Evolutionary conservation across 805 yeast species (phyloP).

Genomic region (Starmera dryadoides): DNA sequence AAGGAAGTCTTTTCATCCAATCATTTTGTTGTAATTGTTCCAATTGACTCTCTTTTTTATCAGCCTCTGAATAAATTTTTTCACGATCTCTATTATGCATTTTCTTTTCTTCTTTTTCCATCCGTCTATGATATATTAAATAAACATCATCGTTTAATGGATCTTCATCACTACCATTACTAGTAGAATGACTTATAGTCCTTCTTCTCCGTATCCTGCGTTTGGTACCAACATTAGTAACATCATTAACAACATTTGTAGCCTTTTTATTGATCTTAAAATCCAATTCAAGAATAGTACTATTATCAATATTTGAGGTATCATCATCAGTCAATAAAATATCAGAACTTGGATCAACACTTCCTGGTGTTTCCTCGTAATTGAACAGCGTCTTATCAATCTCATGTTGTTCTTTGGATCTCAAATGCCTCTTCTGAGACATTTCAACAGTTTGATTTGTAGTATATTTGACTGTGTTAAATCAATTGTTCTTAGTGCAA

Average conservation of each 20-base stretch:
- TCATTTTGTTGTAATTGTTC: conserved; percentile 35
- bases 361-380: conserved; percentile 15
- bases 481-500: too few relatives aligned
- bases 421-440: conserved; percentile 2
- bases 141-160: conserved; percentile 40
- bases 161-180: too few relatives aligned
- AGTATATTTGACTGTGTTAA: too few relatives aligned
- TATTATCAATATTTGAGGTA: too few relatives aligned
- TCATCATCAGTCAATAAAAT: not conserved
- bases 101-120: conserved; percentile 59
- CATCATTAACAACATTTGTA: not conserved
- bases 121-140: conserved; percentile 41
- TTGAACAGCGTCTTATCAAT: conserved; percentile 18
- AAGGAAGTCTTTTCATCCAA: conserved; percentile 38
- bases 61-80: conserved; percentile 46
- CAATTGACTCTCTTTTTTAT: conserved; percentile 33
- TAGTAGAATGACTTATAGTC: not conserved
- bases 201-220: conserved; percentile 1
- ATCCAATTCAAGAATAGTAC: not conserved
- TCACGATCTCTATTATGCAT: conserved; percentile 47
- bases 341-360: conserved; percentile 8
- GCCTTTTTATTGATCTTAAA: not conserved
- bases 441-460: not conserved
- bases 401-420: conserved; percentile 12
- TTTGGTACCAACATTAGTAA: not conserved